Conservation (phyloP, 345 rosid genomes). For the Theobroma cacao region DNA sequence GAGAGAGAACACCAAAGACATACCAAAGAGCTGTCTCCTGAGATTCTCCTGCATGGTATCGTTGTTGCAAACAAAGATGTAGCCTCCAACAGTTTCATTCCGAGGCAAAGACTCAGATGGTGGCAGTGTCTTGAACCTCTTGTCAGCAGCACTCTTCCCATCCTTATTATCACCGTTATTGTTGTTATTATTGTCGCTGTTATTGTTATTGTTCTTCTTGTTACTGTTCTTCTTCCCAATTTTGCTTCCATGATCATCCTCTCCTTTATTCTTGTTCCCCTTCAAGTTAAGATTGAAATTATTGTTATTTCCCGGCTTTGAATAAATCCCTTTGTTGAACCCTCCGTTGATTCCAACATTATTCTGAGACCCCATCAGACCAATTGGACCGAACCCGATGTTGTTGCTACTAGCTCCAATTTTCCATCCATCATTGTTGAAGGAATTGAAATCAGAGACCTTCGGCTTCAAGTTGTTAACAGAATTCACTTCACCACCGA, state of each 20-base stretch:
- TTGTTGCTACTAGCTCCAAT: constrained; percentile 28
- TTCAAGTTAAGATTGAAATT: constrained; percentile 41
- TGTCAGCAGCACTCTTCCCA: constrained; percentile 39
- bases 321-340: constrained; percentile 71
- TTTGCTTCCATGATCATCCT: constrained; percentile 46
- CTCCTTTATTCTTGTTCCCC: constrained; percentile 52
- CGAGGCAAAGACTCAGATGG: constrained; percentile 88
- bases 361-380: constrained; percentile 31
- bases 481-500: constrained; percentile 43
- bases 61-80: constrained; percentile 98
- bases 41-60: constrained; percentile 98
- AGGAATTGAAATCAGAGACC: constrained; percentile 42
- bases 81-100: constrained; percentile 90
- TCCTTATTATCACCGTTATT: constrained; percentile 34
- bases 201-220: constrained; percentile 39
- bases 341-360: constrained; percentile 62
- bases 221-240: constrained; percentile 45
- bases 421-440: constrained; percentile 51
- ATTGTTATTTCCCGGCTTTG: constrained; percentile 31
- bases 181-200: constrained; percentile 25
- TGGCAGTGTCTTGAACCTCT: constrained; percentile 97
- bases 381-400: constrained; percentile 31
- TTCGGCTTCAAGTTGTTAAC: constrained; percentile 32
- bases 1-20: not conserved
- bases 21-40: constrained; percentile 88